Conservation (phyloP, 306 rosid species). For the Alnus rubra region DNA sequence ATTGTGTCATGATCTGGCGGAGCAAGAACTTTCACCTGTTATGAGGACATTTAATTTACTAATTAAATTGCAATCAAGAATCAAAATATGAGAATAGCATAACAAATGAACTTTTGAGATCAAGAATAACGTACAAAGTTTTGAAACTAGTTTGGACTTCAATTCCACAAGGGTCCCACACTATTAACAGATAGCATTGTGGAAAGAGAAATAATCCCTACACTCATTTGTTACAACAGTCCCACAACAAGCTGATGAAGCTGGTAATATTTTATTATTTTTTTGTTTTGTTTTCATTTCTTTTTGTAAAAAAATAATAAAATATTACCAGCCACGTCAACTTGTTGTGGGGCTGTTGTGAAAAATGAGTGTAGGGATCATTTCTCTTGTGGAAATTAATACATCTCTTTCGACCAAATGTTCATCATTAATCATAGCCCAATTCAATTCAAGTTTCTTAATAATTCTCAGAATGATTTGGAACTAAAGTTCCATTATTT, state of each 20-base stretch:
- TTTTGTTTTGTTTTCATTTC: no score
- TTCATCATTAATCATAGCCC: neutral
- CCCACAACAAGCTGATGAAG: no score
- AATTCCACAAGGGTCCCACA: neutral
- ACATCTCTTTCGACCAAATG: neutral
- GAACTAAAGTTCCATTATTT: neutral
- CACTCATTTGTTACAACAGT: no score
- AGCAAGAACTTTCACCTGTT: slow-evolving; percentile 99
- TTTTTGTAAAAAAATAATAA: no score
- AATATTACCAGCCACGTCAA: no score
- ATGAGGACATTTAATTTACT: slow-evolving; percentile 57
- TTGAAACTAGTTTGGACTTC: neutral
- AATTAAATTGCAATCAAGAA: slow-evolving; percentile 35
- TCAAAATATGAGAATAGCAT: neutral
- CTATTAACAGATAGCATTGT: neutral
- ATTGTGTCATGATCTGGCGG: slow-evolving; percentile 99
- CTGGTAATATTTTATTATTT: no score
- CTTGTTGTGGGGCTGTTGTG: no score
- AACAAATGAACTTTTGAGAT: slow-evolving; percentile 2
- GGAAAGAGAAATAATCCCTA: no score
- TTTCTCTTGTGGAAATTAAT: neutral
- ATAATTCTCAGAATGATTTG: neutral
- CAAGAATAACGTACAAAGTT: neutral
- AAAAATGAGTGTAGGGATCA: no score
- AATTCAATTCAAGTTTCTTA: neutral